Evolutionary conservation across 495 filamentous ascomycete species (phyloP).

Genomic region (Xylaria bambusicola): DNA sequence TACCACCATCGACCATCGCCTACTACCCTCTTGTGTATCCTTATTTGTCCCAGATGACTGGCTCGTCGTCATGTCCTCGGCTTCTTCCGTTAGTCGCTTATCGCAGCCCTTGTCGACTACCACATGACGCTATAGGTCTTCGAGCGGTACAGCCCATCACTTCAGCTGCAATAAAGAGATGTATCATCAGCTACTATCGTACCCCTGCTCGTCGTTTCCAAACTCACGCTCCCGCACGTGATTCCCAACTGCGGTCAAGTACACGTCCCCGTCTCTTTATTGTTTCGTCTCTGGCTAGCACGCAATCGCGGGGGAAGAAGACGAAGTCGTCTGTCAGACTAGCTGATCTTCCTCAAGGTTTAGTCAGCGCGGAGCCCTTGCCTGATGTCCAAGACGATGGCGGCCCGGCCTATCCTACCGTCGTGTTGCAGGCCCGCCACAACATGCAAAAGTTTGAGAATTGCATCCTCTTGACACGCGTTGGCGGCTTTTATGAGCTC

Average conservation of each 20-base stretch:
- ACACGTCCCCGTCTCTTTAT: not conserved
- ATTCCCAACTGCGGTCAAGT: not conserved
- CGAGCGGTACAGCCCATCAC: constrained; percentile 1
- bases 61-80: constrained; percentile 29
- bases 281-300: not conserved
- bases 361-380: constrained; percentile 35
- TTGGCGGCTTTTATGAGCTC: constrained; percentile 95
- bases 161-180: not conserved
- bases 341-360: constrained; percentile 67
- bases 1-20: constrained; percentile 5
- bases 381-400: constrained; percentile 44
- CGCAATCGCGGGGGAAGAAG: constrained; percentile 30
- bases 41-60: constrained; percentile 28
- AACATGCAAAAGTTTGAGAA: constrained; percentile 90
- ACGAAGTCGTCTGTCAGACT: constrained; percentile 58
- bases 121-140: not conserved
- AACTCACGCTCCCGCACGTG: constrained; percentile 9
- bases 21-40: not conserved
- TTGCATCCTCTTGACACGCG: constrained; percentile 85
- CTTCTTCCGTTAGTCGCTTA: constrained; percentile 23
- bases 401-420: constrained; percentile 73
- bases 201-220: constrained; percentile 3
- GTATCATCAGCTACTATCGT: not conserved
- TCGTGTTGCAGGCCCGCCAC: constrained; percentile 83
- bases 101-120: constrained; percentile 8